A percentile compares a stretch with the other conserved stretches of the same genome.
These are phyloP conservation scores for Lactarius deliciosus DNA, from an alignment of 768 basidiomycete genomes.

Conservation along the genomic window DNA sequence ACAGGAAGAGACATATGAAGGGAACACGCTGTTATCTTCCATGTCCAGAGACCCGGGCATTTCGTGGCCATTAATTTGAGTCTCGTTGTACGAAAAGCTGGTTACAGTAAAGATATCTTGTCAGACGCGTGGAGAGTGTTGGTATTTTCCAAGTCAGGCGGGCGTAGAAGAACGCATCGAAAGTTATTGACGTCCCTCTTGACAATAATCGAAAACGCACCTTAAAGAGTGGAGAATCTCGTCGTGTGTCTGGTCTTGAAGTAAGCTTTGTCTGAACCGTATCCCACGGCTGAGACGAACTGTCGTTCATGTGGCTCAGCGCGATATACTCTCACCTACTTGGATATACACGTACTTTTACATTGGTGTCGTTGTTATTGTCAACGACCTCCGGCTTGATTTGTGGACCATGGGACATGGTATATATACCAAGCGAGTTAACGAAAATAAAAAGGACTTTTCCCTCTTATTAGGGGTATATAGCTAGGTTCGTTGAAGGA, in stretches of 20 bases:
- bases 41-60: constrained; percentile 83
- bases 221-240: constrained; percentile 88
- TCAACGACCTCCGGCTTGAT: constrained; percentile 47
- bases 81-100: constrained; percentile 91
- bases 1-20: not conserved
- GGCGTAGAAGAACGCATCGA: constrained; percentile 54
- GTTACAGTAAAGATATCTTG: not conserved
- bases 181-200: constrained; percentile 87
- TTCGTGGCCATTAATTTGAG: constrained; percentile 82
- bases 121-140: not conserved
- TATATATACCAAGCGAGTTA: not conserved
- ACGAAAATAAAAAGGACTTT: constrained; percentile 6
- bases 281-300: constrained; percentile 74
- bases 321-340: not conserved
- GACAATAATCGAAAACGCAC: constrained; percentile 84
- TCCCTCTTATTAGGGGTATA: not conserved
- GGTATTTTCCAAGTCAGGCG: not conserved
- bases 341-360: constrained; percentile 56
- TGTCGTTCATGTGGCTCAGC: constrained; percentile 33
- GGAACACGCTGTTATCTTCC: constrained; percentile 75
- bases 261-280: constrained; percentile 65
- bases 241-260: constrained; percentile 97
- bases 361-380: no score
- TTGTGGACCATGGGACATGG: constrained; percentile 11
- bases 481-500: not conserved